A percentile compares a stretch with the other conserved stretches of the same genome.
Conservation (phyloP, 2,329 filamentous ascomycete genomes). For the Ophiosphaerella narmari region DNA sequence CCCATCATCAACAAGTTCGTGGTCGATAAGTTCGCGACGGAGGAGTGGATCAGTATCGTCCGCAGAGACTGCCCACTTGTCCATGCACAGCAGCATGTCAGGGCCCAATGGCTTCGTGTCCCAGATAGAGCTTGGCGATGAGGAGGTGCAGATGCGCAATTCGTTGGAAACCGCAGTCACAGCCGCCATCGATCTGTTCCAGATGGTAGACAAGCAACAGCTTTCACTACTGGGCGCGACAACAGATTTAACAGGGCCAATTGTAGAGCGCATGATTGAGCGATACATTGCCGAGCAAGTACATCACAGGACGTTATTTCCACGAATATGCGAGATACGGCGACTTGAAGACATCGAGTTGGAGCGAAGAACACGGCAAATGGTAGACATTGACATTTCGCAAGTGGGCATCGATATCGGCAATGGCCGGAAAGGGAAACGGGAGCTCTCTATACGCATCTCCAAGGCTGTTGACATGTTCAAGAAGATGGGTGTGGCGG, state of each 20-base stretch:
- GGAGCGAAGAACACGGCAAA: slow-evolving; percentile 87
- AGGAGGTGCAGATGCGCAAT: slow-evolving; percentile 87
- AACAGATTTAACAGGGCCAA: slow-evolving; percentile 87
- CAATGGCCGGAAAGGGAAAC: slow-evolving; percentile 76
- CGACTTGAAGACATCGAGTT: slow-evolving; percentile 83
- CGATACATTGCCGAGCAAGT: slow-evolving; percentile 92
- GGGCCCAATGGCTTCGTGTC: slow-evolving; percentile 45
- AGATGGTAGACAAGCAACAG: slow-evolving; percentile 93
- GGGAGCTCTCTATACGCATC: slow-evolving; percentile 77
- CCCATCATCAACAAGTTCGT: slow-evolving; percentile 38
- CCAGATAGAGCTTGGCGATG: slow-evolving; percentile 74
- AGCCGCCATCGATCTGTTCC: slow-evolving; percentile 91
- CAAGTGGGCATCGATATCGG: slow-evolving; percentile 90
- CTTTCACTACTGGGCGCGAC: slow-evolving; percentile 88
- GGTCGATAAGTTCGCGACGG: slow-evolving; percentile 16
- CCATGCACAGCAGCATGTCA: slow-evolving; percentile 45
- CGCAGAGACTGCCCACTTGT: slow-evolving; percentile 40
- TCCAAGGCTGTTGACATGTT: slow-evolving; percentile 85
- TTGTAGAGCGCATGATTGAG: slow-evolving; percentile 93
- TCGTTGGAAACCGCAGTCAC: slow-evolving; percentile 92
- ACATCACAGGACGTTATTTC: slow-evolving; percentile 82
- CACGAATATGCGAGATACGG: slow-evolving; percentile 76
- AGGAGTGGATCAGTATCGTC: slow-evolving; percentile 44
- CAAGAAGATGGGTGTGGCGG: slow-evolving; percentile 77
- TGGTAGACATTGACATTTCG: slow-evolving; percentile 91